Evolutionary conservation across 2,329 filamentous ascomycete species (phyloP).

Genomic region (Aspergillus udagawae): DNA sequence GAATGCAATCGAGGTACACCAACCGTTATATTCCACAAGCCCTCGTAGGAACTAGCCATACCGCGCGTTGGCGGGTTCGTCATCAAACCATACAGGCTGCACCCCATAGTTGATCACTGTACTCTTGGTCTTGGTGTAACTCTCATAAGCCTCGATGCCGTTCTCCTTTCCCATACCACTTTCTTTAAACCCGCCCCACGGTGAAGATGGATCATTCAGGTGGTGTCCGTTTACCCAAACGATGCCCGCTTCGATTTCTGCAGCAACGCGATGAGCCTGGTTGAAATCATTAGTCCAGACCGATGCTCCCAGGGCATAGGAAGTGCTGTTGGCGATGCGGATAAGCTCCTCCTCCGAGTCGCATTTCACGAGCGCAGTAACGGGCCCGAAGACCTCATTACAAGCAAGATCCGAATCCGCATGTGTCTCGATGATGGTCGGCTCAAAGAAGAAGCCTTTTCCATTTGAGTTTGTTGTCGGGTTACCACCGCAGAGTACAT

Average conservation of each 20-base stretch:
- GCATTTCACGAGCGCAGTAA: slow-evolving; percentile 48
- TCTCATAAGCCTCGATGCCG: slow-evolving; percentile 59
- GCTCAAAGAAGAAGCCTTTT: slow-evolving; percentile 49
- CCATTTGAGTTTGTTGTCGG: slow-evolving; percentile 45
- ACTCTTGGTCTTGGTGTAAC: slow-evolving; percentile 49
- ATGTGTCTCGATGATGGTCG: slow-evolving; percentile 39
- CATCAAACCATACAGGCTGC: slow-evolving; percentile 65
- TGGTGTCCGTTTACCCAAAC: slow-evolving; percentile 56
- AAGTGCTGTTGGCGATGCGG: slow-evolving; percentile 46
- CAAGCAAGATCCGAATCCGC: slow-evolving; percentile 22
- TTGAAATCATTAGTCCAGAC: slow-evolving; percentile 50
- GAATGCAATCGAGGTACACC: no score
- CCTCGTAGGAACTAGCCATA: slow-evolving; percentile 48
- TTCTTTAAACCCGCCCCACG: slow-evolving; percentile 64
- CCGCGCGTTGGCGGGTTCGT: slow-evolving; percentile 53
- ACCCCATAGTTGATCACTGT: slow-evolving; percentile 59
- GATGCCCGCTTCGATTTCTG: slow-evolving; percentile 47
- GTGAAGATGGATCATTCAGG: slow-evolving; percentile 66
- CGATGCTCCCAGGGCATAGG: slow-evolving; percentile 49
- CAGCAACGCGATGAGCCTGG: slow-evolving; percentile 46
- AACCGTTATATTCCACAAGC: no score
- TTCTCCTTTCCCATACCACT: slow-evolving; percentile 72
- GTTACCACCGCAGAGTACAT: slow-evolving; percentile 46
- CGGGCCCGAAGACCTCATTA: slow-evolving; percentile 50
- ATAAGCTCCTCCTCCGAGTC: slow-evolving; percentile 47